Conservation (phyloP, 805 yeast species). For the Metschnikowia lochheadii region DNA sequence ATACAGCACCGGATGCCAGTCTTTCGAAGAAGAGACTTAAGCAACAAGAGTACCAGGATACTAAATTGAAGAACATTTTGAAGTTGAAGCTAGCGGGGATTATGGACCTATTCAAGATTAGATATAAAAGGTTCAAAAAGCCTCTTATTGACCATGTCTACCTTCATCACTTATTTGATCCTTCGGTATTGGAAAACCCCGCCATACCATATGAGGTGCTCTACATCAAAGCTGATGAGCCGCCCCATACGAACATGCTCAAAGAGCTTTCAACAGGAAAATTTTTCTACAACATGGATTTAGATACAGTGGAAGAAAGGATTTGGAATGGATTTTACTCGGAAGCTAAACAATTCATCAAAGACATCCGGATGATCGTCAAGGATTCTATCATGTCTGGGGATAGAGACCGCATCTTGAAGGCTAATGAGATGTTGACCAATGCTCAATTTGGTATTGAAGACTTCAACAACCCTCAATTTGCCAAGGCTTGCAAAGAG, state of each 20-base stretch:
- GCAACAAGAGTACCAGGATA: constrained; percentile 60
- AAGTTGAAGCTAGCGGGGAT: constrained; percentile 82
- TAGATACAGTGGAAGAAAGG: constrained; percentile 90
- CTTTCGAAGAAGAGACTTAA: constrained; percentile 43
- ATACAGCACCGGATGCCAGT: constrained; percentile 25
- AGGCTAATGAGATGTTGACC: constrained; percentile 93
- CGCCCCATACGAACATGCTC: constrained; percentile 62
- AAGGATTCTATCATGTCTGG: constrained; percentile 68
- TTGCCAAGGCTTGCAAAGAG: constrained; percentile 71
- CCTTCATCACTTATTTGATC: constrained; percentile 75
- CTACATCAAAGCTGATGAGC: constrained; percentile 44
- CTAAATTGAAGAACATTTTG: constrained; percentile 75
- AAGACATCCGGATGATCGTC: constrained; percentile 80
- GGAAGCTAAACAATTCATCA: constrained; percentile 85
- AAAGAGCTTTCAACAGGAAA: constrained; percentile 74
- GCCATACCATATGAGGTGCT: constrained; percentile 33
- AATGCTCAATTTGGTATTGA: constrained; percentile 95
- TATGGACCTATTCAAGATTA: constrained; percentile 81
- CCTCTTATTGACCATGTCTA: constrained; percentile 80
- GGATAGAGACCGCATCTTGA: constrained; percentile 76
- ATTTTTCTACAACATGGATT: constrained; percentile 78
- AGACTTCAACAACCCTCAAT: constrained; percentile 72
- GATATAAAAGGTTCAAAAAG: constrained; percentile 87
- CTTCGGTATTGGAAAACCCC: constrained; percentile 39
- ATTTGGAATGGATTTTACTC: constrained; percentile 95